Evolutionary conservation across 129 eudicot genomes (phyloP), one percentile per base, ranked within the genome.

Genomic region (Pulicaria dysenterica): DNA sequence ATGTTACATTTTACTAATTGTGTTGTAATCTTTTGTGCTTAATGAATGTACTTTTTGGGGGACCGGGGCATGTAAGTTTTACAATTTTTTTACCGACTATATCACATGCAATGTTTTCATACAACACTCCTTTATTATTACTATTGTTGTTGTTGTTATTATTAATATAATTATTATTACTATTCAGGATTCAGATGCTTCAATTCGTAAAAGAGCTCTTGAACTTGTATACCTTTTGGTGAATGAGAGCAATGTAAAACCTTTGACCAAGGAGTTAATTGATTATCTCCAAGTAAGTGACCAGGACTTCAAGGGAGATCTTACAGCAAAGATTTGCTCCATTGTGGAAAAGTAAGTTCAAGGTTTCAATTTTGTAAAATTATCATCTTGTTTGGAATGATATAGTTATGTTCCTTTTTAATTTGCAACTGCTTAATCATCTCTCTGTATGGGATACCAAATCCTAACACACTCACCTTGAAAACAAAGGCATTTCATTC

Each of bases 171-270:
- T 24, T 24, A 24, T 24, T 24, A 24, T 24, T 24, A 24, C 31
- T 24, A 24, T 77, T 51, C 91, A 95, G 99, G 99, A 95, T 88
- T 86, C 96, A 78, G 99, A 95, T 95, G 91, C 97, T 79, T 95
- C 99, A 59, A 95, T 95, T 67, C 95, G 99, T 74, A 90, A 86
- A 86, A 88, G 99, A 82, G 99, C 99, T 75, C 90, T 95, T 82
- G 99, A 95, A 73, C 99, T 95, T 81, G 84, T 88, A 59, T 95
- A 88, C 84, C 90, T 95, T 79, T 80, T 95, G 54, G 90, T 86
- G 34, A 95, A 95, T 81, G 99, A 95, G 79, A 88, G 76, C 75
- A 95, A 95, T 81, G 99, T 83, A 60, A 86, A 86, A 76, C 79
- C 94, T 85, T 73, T 91, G 88, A 84, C 97, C 9, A 95, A 84